Evolutionary conservation across 2,329 filamentous ascomycete species (phyloP), one percentile per base, ranked within the genome.

Genomic region (Monilinia laxa): DNA sequence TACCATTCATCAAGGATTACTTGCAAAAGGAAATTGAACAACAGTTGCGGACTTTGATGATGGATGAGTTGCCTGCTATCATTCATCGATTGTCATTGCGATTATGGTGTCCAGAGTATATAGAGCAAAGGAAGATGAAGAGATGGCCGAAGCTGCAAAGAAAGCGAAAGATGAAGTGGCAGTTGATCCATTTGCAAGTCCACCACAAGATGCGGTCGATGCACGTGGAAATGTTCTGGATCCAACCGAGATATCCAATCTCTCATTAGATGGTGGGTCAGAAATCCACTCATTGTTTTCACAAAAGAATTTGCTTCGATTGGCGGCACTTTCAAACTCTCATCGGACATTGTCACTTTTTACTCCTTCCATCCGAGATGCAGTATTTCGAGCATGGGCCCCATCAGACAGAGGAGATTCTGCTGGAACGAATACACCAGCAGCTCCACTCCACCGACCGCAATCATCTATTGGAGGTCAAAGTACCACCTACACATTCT

Each of bases 1-100:
- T 99, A 75, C 94, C 95, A 55, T 99, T 99, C 76, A 95, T 99
- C 70, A 90, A 95, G 72, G 93, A 99, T 78, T 98, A 98, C 78
- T 82, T 99, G 66, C 95, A 99, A 76, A 90, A 92, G 77, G 96
- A 94, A 69, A 99, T 99, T 73, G 95, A 99, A 79, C 90, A 87
- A 62, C 95, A 98, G 78, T 80, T 99, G 69, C 89, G 95, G 40
- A 92, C 93, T 65, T 77, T 99, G 71, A 96, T 99, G 83, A 98
- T 98, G 93, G 94, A 99, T 71, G 95, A 99, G 77, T 80, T 99
- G 31, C 95, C 95, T 0, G 93, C 94, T 59, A 98, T 98, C 68
- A 97, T 99, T 69, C 95, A 99, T 78, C 87, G 93, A 62, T 81
- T 99, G 25, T 98, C 94, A 0, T 81, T 98, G 67, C 88, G 91